A percentile compares a stretch with the other conserved stretches of the same genome.
These are phyloP conservation scores for Leishmania tarentolae DNA, from an alignment of 208 protist species.

Conservation along the genomic window DNA sequence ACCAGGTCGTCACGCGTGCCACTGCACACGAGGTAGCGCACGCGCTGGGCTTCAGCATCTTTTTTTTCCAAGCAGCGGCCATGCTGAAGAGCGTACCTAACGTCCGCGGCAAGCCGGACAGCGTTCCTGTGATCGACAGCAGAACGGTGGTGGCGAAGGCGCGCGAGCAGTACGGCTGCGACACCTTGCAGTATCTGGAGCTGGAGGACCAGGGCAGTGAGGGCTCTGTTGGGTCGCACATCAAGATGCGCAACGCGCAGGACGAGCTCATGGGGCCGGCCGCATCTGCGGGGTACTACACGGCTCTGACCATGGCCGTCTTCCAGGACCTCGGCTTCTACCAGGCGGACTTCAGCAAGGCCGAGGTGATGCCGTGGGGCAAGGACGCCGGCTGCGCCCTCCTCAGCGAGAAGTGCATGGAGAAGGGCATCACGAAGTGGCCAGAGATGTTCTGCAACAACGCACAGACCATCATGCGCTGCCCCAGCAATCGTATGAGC, in stretches of 20 bases:
- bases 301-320: conserved; percentile 71
- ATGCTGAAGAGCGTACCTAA: too few relatives aligned
- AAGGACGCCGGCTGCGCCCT: conserved; percentile 58
- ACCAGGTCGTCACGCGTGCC: conserved; percentile 18
- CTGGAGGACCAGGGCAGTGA: conserved; percentile 54
- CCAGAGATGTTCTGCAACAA: conserved; percentile 58
- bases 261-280: conserved; percentile 86
- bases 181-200: conserved; percentile 56
- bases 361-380: conserved; percentile 76
- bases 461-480: background rate
- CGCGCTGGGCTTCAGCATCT: conserved; percentile 57
- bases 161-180: conserved; percentile 57
- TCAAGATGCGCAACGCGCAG: conserved; percentile 74
- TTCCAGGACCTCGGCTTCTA: conserved; percentile 88
- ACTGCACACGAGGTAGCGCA: conserved; percentile 85
- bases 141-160: background rate
- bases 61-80: background rate
- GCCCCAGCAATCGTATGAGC: background rate
- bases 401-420: conserved; percentile 44
- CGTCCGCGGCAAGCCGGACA: too few relatives aligned
- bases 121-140: background rate
- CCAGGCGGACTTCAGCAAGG: conserved; percentile 56
- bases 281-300: conserved; percentile 42
- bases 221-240: conserved; percentile 59
- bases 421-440: conserved; percentile 28